These are phyloP conservation scores for Ceratocystis smalleyi DNA, from an alignment of 2,329 filamentous ascomycete genomes.

Conservation along the genomic window DNA sequence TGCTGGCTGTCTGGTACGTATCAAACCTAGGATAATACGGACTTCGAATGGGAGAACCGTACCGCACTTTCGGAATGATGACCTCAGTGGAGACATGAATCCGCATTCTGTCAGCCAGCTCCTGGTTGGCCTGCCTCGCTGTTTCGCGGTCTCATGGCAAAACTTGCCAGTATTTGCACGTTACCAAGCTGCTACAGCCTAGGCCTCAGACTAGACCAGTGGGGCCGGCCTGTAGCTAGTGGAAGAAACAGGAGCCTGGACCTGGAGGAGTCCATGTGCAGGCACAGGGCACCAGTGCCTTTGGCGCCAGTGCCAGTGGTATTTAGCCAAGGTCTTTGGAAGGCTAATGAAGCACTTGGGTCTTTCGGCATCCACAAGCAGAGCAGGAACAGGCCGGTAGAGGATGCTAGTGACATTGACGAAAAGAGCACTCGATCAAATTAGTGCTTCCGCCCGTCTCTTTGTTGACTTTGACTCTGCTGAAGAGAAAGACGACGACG, in stretches of 20 bases:
- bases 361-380: background rate
- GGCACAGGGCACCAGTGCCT: background rate
- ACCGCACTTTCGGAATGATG: conserved; percentile 4
- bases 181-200: background rate
- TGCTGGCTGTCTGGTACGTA: background rate
- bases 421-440: background rate
- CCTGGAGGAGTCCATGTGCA: background rate
- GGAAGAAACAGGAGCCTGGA: background rate
- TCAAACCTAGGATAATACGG: background rate
- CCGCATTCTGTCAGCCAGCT: background rate
- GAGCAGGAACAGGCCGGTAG: background rate
- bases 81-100: background rate
- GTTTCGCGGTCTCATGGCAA: background rate
- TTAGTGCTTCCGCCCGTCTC: too few species aligned
- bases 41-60: background rate
- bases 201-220: too few species aligned
- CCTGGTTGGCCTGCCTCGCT: background rate
- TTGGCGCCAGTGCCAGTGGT: background rate
- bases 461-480: too few species aligned
- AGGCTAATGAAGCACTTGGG: background rate
- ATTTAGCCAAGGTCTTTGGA: background rate
- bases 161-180: background rate
- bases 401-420: background rate
- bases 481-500: background rate
- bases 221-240: background rate